Evolutionary conservation across 345 rosid species (phyloP).

Genomic region (Hypericum androsaemum): DNA sequence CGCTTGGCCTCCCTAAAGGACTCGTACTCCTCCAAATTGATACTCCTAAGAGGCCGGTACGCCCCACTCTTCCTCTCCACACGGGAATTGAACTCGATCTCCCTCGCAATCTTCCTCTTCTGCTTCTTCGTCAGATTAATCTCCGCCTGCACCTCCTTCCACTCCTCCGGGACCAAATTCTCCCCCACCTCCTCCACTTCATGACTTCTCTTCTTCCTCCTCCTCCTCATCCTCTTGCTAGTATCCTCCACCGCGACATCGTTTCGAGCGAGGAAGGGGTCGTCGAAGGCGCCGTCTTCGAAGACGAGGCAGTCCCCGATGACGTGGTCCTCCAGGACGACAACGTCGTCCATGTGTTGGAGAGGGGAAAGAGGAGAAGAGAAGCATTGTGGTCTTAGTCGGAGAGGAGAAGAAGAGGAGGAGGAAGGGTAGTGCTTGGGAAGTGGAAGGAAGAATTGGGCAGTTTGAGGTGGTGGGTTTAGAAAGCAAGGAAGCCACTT

Average conservation of each 20-base stretch:
- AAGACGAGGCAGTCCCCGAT: slow-evolving; percentile 89
- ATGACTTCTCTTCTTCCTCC: slow-evolving; percentile 18
- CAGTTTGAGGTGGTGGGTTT: slow-evolving; percentile 12
- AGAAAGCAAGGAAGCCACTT: too few species aligned
- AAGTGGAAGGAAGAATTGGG: slow-evolving; percentile 2
- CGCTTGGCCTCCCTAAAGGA: slow-evolving; percentile 56
- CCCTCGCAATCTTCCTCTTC: slow-evolving; percentile 66
- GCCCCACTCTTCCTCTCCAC: slow-evolving; percentile 66
- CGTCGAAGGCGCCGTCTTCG: slow-evolving; percentile 82
- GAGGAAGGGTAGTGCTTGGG: slow-evolving; percentile 11
- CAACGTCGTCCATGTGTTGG: slow-evolving; percentile 9
- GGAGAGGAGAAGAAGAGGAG: slow-evolving; percentile 34
- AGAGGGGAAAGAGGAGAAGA: slow-evolving; percentile 18
- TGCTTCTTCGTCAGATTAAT: slow-evolving; percentile 74
- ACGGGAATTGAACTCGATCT: slow-evolving; percentile 60
- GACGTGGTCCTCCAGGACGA: slow-evolving; percentile 36
- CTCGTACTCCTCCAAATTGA: slow-evolving; percentile 52
- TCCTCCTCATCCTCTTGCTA: neutral
- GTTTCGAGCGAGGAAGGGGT: slow-evolving; percentile 39
- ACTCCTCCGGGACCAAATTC: slow-evolving; percentile 76
- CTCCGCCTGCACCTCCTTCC: slow-evolving; percentile 78
- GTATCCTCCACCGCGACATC: neutral
- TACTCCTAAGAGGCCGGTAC: slow-evolving; percentile 41
- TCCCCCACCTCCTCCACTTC: slow-evolving; percentile 26
- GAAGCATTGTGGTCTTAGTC: neutral